These are phyloP conservation scores for Suillus bovinus DNA, from an alignment of 768 basidiomycete genomes.

Conservation along the genomic window DNA sequence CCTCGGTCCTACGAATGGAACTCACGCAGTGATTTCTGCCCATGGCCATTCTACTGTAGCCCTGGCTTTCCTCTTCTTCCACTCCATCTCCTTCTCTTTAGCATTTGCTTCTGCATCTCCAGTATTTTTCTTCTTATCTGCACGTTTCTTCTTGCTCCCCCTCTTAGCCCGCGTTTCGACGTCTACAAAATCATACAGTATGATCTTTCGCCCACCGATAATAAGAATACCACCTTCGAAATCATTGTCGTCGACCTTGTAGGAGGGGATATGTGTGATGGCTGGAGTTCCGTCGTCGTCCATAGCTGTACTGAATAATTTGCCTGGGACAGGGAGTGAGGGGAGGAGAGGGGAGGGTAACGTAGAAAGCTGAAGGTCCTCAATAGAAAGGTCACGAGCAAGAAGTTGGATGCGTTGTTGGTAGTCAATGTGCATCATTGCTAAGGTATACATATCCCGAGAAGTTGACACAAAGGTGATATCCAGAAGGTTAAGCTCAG, in stretches of 20 bases:
- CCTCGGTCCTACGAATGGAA: slow-evolving; percentile 7
- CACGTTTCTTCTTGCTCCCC: slow-evolving; percentile 52
- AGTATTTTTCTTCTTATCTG: slow-evolving; percentile 52
- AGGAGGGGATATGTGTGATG: slow-evolving; percentile 38
- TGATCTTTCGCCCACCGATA: slow-evolving; percentile 64
- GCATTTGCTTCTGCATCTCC: slow-evolving; percentile 40
- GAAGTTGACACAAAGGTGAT: slow-evolving; percentile 55
- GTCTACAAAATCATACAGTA: slow-evolving; percentile 60
- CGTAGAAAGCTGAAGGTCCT: slow-evolving; percentile 49
- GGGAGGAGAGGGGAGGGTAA: slow-evolving; percentile 48
- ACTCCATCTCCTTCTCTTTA: slow-evolving; percentile 54
- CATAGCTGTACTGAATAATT: slow-evolving; percentile 35
- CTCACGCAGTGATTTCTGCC: slow-evolving; percentile 70
- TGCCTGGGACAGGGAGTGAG: slow-evolving; percentile 52
- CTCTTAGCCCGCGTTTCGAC: slow-evolving; percentile 50
- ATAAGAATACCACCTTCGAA: slow-evolving; percentile 71
- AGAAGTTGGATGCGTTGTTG: slow-evolving; percentile 62
- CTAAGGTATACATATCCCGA: slow-evolving; percentile 51
- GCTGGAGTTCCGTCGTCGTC: slow-evolving; percentile 39
- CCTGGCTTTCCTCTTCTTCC: slow-evolving; percentile 52
- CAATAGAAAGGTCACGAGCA: slow-evolving; percentile 53
- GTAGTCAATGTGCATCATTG: slow-evolving; percentile 68
- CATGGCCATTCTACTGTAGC: slow-evolving; percentile 74
- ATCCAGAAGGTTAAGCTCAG: slow-evolving; percentile 68
- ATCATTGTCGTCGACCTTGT: slow-evolving; percentile 26